Conservation (phyloP, 495 filamentous ascomycete genomes). For the Astrothelium macrocarpum region DNA sequence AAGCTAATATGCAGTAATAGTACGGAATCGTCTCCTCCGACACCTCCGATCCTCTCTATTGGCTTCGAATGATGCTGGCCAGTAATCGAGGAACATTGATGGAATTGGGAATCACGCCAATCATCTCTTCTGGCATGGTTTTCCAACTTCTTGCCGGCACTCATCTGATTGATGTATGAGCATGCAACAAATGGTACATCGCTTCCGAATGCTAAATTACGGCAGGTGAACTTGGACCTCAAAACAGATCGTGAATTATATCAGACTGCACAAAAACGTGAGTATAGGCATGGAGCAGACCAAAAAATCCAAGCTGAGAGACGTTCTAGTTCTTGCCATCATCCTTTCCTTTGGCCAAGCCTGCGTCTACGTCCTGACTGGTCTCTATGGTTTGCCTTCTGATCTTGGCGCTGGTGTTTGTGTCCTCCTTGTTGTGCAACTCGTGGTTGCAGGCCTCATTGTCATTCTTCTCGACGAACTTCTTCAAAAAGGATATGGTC, state of each 20-base stretch:
- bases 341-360: conserved; percentile 96
- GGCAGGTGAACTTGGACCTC: conserved; percentile 65
- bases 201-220: background rate
- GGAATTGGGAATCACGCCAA: conserved; percentile 98
- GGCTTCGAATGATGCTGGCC: conserved; percentile 99
- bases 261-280: conserved; percentile 94
- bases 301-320: too few species aligned
- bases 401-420: conserved; percentile 97
- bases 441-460: conserved; percentile 92
- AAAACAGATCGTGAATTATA: conserved; percentile 99
- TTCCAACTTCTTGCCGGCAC: conserved; percentile 99
- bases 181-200: background rate
- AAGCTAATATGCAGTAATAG: conserved; percentile 5
- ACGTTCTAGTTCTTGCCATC: conserved; percentile 69
- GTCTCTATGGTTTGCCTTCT: conserved; percentile 91
- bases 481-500: conserved; percentile 97
- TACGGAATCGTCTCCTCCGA: conserved; percentile 88
- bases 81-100: conserved; percentile 98
- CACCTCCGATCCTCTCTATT: conserved; percentile 83
- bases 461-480: conserved; percentile 99
- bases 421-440: conserved; percentile 91
- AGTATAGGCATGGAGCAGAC: too few species aligned
- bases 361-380: conserved; percentile 93
- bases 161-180: conserved; percentile 93
- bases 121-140: conserved; percentile 99